Conservation (phyloP, 306 rosid genomes). For the Cucumis melo region DNA sequence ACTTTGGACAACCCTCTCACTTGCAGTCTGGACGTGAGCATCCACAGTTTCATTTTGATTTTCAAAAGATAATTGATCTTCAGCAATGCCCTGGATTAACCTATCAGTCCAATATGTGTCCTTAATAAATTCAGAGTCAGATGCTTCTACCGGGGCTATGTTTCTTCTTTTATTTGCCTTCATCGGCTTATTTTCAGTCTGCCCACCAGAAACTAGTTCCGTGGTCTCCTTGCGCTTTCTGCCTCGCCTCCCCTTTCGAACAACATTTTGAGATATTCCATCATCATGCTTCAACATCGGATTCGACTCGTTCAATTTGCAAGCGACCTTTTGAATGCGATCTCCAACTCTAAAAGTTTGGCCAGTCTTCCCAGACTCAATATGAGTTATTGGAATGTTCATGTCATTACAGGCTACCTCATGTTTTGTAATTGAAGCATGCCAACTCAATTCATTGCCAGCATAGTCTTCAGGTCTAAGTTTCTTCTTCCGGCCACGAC, state of each 20-base stretch:
- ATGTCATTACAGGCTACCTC: conserved; percentile 19
- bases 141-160: conserved; percentile 8
- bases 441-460: conserved; percentile 4
- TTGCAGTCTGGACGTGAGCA: neutral
- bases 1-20: conserved; percentile 1
- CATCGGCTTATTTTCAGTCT: conserved; percentile 16
- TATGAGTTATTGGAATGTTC: neutral
- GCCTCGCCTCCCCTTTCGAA: neutral
- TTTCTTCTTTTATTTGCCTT: conserved; percentile 10
- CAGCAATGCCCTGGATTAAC: conserved; percentile 33
- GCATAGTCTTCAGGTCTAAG: conserved; percentile 13
- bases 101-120: conserved; percentile 67
- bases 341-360: conserved; percentile 36
- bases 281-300: conserved; percentile 23
- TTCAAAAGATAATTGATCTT: conserved; percentile 18
- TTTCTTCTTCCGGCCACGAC: conserved; percentile 10
- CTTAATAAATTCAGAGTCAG: conserved; percentile 18
- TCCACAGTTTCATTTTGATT: conserved; percentile 20
- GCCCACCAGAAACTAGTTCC: conserved; percentile 22
- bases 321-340: conserved; percentile 33
- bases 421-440: conserved; percentile 21
- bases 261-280: conserved; percentile 10
- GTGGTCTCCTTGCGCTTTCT: conserved; percentile 12
- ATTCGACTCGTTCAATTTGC: conserved; percentile 27
- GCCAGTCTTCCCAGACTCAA: conserved; percentile 4